Evolutionary conservation across 2,329 filamentous ascomycete genomes (phyloP).

Genomic region (Colletotrichum chrysophilum): DNA sequence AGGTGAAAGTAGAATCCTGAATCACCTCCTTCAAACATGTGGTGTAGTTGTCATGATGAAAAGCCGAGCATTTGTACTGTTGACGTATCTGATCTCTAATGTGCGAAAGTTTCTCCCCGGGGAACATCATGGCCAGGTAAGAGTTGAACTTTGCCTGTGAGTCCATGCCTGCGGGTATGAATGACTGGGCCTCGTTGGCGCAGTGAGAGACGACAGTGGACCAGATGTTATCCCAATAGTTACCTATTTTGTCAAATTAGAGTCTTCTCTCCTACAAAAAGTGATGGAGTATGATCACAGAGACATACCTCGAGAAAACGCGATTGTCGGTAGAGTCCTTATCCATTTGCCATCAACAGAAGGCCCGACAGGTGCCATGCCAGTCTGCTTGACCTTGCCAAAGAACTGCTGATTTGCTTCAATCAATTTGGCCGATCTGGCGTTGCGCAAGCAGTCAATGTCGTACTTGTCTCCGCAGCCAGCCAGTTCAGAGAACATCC

Average conservation of each 20-base stretch:
- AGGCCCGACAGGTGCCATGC: conserved; percentile 36
- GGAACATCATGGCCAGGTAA: conserved; percentile 35
- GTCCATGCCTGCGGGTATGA: conserved; percentile 30
- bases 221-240: conserved; percentile 30
- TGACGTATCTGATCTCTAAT: conserved; percentile 12
- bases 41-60: conserved; percentile 27
- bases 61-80: neutral
- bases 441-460: conserved; percentile 31
- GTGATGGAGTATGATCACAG: fast-evolving
- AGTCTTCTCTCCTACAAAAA: neutral
- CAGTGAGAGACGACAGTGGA: conserved; percentile 34
- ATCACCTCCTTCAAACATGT: conserved; percentile 27
- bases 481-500: conserved; percentile 34
- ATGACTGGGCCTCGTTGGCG: conserved; percentile 32
- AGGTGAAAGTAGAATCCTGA: conserved; percentile 40
- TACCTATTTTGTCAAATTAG: neutral
- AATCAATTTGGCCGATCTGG: conserved; percentile 25
- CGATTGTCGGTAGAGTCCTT: conserved; percentile 34
- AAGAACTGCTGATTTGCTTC: conserved; percentile 32
- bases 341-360: conserved; percentile 35
- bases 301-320: conserved; percentile 28
- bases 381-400: conserved; percentile 25
- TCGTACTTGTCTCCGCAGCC: conserved; percentile 31
- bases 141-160: conserved; percentile 36
- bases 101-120: conserved; percentile 30